Percentiles rank a stretch among this genome's conserved stretches.
phyloP scores from a whole-genome alignment of 1,139 yeast genomes.

The Pichia sp. region DNA sequence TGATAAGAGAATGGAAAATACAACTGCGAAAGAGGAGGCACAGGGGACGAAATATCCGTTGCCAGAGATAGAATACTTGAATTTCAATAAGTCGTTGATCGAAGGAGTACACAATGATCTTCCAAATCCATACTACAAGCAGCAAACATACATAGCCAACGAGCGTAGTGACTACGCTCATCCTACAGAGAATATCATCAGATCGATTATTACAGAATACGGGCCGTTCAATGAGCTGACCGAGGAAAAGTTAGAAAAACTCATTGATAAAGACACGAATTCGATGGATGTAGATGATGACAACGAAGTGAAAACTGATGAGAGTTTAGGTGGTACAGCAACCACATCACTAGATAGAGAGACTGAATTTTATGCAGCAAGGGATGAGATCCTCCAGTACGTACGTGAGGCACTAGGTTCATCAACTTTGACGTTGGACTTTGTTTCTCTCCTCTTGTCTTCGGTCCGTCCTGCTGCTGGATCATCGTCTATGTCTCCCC shows the following conservation, averaged over 20 bases:
- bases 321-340: neutral
- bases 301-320: slow-evolving; percentile 1
- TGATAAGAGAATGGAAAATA: neutral
- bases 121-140: slow-evolving; percentile 19
- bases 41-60: slow-evolving; percentile 12
- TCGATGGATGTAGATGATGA: slow-evolving; percentile 4
- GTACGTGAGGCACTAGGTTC: slow-evolving; percentile 72
- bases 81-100: slow-evolving; percentile 19
- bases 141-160: slow-evolving; percentile 6
- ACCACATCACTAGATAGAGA: neutral
- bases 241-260: slow-evolving; percentile 16
- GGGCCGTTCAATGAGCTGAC: slow-evolving; percentile 21
- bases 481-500: slow-evolving; percentile 84
- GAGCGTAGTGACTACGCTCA: slow-evolving; percentile 15
- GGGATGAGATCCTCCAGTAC: slow-evolving; percentile 14
- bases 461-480: slow-evolving; percentile 81
- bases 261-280: slow-evolving; percentile 6
- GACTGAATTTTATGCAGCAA: slow-evolving; percentile 9
- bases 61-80: slow-evolving; percentile 7
- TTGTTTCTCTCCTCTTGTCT: slow-evolving; percentile 79
- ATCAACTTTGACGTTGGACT: slow-evolving; percentile 81
- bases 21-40: neutral
- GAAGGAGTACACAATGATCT: slow-evolving; percentile 17
- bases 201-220: slow-evolving; percentile 20
- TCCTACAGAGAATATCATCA: slow-evolving; percentile 19